These are phyloP conservation scores for Aphanocladium album DNA, from an alignment of 2,329 filamentous ascomycete species.

Conservation along the genomic window DNA sequence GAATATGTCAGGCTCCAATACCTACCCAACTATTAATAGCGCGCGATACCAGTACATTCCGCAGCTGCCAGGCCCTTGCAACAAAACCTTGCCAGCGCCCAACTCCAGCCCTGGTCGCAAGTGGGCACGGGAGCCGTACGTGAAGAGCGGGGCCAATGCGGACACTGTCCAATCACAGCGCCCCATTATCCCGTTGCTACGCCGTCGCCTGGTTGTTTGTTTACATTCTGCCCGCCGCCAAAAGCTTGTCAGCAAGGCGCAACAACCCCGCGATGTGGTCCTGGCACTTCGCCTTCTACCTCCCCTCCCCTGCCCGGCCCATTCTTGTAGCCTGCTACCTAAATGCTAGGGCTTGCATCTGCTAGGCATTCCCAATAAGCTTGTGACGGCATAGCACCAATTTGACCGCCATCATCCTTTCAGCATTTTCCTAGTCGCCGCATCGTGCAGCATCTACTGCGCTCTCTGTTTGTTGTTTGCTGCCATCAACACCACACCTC, in stretches of 20 bases:
- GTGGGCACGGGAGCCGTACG: background rate
- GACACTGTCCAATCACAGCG: conserved; percentile 20
- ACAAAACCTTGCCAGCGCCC: background rate
- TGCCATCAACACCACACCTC: background rate
- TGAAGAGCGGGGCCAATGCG: background rate
- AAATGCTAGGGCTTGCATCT: background rate
- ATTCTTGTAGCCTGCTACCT: conserved; percentile 9
- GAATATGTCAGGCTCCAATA: background rate
- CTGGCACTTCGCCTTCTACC: conserved; percentile 11
- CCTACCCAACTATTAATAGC: conserved; percentile 1
- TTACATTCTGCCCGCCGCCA: conserved; percentile 20
- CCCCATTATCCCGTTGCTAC: conserved; percentile 24
- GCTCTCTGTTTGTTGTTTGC: background rate
- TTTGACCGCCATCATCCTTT: conserved; percentile 13
- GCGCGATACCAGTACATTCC: background rate
- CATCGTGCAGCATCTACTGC: conserved; percentile 5
- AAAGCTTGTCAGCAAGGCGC: background rate
- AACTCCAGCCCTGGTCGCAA: background rate
- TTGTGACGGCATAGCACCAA: conserved; percentile 21
- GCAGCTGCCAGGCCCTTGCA: background rate
- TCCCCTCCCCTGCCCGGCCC: conserved; percentile 16
- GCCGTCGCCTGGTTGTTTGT: conserved; percentile 30
- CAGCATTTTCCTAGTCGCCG: conserved; percentile 3
- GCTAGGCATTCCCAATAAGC: conserved; percentile 13
- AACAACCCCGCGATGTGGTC: conserved; percentile 21